Conservation (phyloP, 1,284 basidiomycete genomes). For the Tylopilus sp. region DNA sequence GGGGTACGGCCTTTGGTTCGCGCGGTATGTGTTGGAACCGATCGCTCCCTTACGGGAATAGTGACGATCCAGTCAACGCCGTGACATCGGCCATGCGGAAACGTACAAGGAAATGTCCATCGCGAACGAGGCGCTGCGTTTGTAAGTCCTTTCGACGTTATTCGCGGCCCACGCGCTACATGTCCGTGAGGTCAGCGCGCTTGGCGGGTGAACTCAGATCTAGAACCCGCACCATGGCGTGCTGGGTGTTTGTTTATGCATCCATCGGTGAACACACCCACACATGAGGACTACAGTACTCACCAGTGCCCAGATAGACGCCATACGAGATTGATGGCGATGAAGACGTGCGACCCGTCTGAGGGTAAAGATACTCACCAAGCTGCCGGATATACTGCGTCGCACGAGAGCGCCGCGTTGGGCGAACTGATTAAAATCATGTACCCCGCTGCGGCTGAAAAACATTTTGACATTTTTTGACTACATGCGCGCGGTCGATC, state of each 20-base stretch:
- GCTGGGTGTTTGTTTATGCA: conserved; percentile 45
- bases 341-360: conserved; percentile 2
- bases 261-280: neutral
- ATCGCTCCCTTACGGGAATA: conserved; percentile 65
- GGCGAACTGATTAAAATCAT: conserved; percentile 63
- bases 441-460: conserved; percentile 52
- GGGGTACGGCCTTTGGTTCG: conserved; percentile 62
- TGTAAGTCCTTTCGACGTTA: conserved; percentile 73
- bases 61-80: neutral
- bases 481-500: neutral
- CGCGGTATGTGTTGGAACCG: conserved; percentile 68
- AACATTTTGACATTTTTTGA: conserved; percentile 2
- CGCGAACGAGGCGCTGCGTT: conserved; percentile 67
- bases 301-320: conserved; percentile 68
- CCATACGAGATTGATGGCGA: conserved; percentile 37
- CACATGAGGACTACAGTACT: conserved; percentile 34
- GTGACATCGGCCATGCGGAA: neutral
- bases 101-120: conserved; percentile 65
- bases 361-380: conserved; percentile 38
- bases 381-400: conserved; percentile 67
- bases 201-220: neutral
- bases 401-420: conserved; percentile 62
- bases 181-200: conserved; percentile 3
- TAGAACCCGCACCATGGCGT: conserved; percentile 44
- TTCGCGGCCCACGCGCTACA: conserved; percentile 65